Percentiles rank a stretch among this genome's conserved stretches.
Evolutionary conservation across 1,139 yeast genomes (phyloP).

Genomic region (Tardiomyces digboiensis): DNA sequence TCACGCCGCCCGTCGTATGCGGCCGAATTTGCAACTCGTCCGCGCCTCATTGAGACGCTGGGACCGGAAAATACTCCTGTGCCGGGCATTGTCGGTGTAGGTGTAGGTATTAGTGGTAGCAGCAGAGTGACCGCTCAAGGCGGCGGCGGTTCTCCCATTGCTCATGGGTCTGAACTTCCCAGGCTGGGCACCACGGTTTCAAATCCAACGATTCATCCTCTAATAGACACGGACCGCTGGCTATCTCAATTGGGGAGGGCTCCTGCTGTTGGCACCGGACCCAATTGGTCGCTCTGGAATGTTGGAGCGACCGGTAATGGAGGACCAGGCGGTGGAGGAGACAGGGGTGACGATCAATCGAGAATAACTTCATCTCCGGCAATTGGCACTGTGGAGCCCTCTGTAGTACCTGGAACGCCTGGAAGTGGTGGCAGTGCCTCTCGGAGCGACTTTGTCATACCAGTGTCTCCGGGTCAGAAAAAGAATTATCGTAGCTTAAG

Average conservation of each 20-base stretch:
- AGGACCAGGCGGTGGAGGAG: no score
- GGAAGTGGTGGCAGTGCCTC: no score
- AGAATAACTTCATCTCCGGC: no score
- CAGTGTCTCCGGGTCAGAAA: conserved; percentile 8
- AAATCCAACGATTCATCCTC: neutral
- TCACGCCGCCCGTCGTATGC: conserved; percentile 26
- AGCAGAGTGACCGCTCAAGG: neutral
- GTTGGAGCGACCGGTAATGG: no score
- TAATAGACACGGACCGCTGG: neutral
- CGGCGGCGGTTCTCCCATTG: neutral
- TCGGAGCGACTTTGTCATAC: neutral
- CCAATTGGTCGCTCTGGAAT: neutral
- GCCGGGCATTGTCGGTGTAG: neutral
- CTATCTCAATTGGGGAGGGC: neutral
- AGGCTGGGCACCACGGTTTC: neutral
- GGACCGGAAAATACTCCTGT: neutral
- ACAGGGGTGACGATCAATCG: no score
- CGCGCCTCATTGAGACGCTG: conserved; percentile 7
- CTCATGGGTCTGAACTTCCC: neutral
- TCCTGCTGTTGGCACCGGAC: neutral
- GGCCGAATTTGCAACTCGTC: conserved; percentile 25
- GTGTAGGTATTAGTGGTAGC: neutral
- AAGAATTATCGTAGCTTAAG: conserved; percentile 13
- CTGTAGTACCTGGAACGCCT: neutral
- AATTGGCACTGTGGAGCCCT: no score